Evolutionary conservation across 495 filamentous ascomycete species (phyloP).

Genomic region (Aspergillus baeticus): DNA sequence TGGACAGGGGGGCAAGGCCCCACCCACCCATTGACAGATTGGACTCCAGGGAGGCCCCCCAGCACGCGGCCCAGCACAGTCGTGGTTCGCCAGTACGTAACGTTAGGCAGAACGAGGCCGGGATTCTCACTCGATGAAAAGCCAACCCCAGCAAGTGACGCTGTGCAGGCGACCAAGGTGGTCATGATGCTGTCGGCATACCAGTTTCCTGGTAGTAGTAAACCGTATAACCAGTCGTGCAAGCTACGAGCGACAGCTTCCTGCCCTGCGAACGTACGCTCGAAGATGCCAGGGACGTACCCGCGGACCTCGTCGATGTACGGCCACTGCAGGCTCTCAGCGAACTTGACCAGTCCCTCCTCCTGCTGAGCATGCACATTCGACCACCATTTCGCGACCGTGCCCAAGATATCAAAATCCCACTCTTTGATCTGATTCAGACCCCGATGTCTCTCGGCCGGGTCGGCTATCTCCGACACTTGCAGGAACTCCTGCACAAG

Average conservation of each 20-base stretch:
- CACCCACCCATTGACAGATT: background rate
- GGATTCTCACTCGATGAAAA: background rate
- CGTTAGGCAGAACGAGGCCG: background rate
- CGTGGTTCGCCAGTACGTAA: background rate
- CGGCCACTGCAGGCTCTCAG: background rate
- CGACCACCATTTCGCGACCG: background rate
- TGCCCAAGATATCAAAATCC: background rate
- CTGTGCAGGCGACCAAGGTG: background rate
- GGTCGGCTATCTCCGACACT: too few species aligned
- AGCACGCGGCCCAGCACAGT: background rate
- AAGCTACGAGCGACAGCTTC: too few species aligned
- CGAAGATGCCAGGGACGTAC: background rate
- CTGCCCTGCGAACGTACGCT: too few species aligned
- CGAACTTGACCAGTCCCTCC: background rate
- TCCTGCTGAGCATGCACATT: background rate
- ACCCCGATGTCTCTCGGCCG: too few species aligned
- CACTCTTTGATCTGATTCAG: background rate
- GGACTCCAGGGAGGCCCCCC: background rate
- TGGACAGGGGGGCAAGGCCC: background rate
- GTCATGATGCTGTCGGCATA: background rate
- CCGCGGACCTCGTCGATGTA: background rate
- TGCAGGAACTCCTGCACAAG: constrained; percentile 30
- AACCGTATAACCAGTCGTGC: background rate
- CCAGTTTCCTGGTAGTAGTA: background rate
- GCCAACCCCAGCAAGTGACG: background rate